A percentile compares a stretch with the other conserved stretches of the same genome.
These are phyloP conservation scores for Aspergillus alliaceus DNA, from an alignment of 2,329 filamentous ascomycete species.

Conservation along the genomic window DNA sequence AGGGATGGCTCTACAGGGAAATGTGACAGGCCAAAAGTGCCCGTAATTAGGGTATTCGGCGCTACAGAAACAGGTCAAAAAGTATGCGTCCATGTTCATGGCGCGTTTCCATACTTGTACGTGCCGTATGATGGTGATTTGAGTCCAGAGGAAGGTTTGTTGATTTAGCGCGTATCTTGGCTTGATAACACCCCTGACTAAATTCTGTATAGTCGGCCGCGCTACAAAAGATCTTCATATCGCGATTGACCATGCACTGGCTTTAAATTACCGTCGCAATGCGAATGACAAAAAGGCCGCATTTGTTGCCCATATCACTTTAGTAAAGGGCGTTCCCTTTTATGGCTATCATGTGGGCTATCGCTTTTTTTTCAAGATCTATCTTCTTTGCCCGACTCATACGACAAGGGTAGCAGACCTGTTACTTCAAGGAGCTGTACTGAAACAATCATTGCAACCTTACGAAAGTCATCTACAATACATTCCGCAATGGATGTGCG, in stretches of 20 bases:
- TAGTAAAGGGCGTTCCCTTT: conserved; percentile 92
- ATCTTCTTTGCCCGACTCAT: conserved; percentile 81
- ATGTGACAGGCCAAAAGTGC: conserved; percentile 69
- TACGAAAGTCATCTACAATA: conserved; percentile 94
- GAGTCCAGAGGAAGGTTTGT: conserved; percentile 65
- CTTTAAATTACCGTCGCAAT: conserved; percentile 79
- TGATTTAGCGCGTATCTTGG: background rate
- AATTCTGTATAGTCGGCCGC: conserved; percentile 58
- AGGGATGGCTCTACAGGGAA: conserved; percentile 60
- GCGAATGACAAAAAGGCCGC: conserved; percentile 65
- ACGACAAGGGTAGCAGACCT: conserved; percentile 88
- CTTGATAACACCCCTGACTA: background rate
- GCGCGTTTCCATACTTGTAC: conserved; percentile 94
- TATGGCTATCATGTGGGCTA: conserved; percentile 96
- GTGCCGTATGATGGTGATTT: conserved; percentile 77
- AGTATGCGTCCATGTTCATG: conserved; percentile 93
- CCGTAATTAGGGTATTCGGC: conserved; percentile 87
- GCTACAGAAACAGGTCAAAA: conserved; percentile 93
- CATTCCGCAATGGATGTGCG: conserved; percentile 93
- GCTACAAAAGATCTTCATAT: conserved; percentile 78
- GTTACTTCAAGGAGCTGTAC: conserved; percentile 80
- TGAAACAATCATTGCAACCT: conserved; percentile 82
- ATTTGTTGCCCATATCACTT: conserved; percentile 85
- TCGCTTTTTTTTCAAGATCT: conserved; percentile 88
- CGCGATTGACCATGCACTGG: conserved; percentile 87